A percentile compares a stretch with the other conserved stretches of the same genome.
phyloP scores from a whole-genome alignment of 345 rosid genomes.

The Hibiscus mutabilis region DNA sequence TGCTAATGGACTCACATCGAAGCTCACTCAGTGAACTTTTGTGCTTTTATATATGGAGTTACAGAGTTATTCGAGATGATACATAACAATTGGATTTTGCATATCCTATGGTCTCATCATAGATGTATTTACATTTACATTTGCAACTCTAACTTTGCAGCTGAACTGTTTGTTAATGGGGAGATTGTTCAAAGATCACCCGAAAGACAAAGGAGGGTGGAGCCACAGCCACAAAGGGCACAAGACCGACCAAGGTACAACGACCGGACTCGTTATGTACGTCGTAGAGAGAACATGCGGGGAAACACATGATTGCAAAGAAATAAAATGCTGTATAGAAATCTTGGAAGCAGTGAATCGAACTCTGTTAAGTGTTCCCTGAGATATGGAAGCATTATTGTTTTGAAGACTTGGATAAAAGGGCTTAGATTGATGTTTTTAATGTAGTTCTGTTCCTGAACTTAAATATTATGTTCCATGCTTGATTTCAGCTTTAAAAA shows the following conservation, averaged over 20 bases:
- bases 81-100: neutral
- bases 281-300: constrained; percentile 70
- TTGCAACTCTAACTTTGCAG: constrained; percentile 35
- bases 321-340: constrained; percentile 19
- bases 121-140: neutral
- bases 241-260: constrained; percentile 97
- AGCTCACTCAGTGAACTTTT: constrained; percentile 10
- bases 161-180: constrained; percentile 87
- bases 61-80: constrained; percentile 20
- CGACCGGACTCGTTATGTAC: constrained; percentile 80
- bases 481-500: neutral
- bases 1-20: constrained; percentile 44
- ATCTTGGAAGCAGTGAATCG: neutral
- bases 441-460: neutral
- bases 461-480: neutral
- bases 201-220: constrained; percentile 89
- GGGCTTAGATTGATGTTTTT: neutral
- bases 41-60: constrained; percentile 14
- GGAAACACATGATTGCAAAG: constrained; percentile 17
- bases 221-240: constrained; percentile 90
- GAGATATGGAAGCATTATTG: neutral
- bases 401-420: neutral
- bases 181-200: constrained; percentile 93
- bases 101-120: neutral
- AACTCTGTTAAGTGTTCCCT: neutral